Base-by-base conservation (phyloP, 2,329 filamentous ascomycete genomes). In the Stagonosporopsis tanaceti region DNA sequence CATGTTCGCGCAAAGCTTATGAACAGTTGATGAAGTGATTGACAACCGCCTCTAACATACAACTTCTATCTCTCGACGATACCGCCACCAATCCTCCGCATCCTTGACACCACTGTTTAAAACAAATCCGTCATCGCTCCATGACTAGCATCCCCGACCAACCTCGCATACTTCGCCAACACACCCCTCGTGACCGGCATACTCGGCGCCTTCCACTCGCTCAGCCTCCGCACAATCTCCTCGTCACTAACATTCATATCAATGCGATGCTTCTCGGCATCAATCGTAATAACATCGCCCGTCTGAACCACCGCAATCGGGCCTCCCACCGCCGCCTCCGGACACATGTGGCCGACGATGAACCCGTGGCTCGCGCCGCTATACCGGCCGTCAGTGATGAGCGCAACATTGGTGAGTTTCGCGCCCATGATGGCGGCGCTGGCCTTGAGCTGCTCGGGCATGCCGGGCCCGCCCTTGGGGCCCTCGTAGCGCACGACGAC, bases 371-470 rank as follows among this genome's bases (percentile, higher is more conserved):
- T 90, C 2, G 93, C 94, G 30, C 94, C 94, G 44, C 86, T 90
- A 76, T 97, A 98, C 42, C 94, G 82, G 0, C 94, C 94, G 73
- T 98, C 94, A 0, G 94, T 98, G 46, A 98, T 92, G 14, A 98
- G 84, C 0, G 94, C 93, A 8, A 97, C 86, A 69, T 97, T 96
- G 50, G 83, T 91, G 50, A 98, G 81, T 12, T 90, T 90, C 0
- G 94, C 94, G 46, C 94, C 94, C 90, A 97, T 97, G 65, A 98
- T 91, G 17, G 93, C 92, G 0, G 93, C 93, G 57, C 87, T 90
- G 11, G 94, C 91, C 74, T 90, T 92, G 41, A 98, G 84, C 78
- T 97, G 93, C 78, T 98, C 94, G 2, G 93, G 94, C 94, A 98
- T 98, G 40, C 94, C 94, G 0, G 94, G 94, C 0, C 94, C 94